Evolutionary conservation across 176 grass and related monocot genomes (phyloP).

Genomic region (Alloteropsis semialata): DNA sequence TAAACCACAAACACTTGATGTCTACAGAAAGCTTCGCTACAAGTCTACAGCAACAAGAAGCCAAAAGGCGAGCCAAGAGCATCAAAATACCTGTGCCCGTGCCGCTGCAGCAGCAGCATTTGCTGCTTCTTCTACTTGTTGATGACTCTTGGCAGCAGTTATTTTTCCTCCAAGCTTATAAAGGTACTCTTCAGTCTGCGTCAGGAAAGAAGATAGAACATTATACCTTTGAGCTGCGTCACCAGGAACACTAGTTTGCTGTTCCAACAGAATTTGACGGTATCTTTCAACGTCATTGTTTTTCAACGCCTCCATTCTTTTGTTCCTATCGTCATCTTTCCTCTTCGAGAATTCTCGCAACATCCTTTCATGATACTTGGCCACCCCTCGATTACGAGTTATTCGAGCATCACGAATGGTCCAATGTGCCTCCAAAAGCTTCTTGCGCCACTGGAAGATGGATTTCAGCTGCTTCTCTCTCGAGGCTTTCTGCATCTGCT

Average conservation of each 20-base stretch:
- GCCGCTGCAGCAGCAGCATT: constrained; percentile 67
- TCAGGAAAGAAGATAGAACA: constrained; percentile 96
- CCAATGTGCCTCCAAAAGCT: constrained; percentile 95
- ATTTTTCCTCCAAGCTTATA: constrained; percentile 98
- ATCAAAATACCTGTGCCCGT: constrained; percentile 76
- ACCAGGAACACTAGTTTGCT: constrained; percentile 87
- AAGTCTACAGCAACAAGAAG: background rate
- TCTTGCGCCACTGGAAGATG: constrained; percentile 93
- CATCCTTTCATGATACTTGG: constrained; percentile 99
- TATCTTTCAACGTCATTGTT: constrained; percentile 99
- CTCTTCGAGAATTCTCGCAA: constrained; percentile 92
- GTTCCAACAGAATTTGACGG: constrained; percentile 90
- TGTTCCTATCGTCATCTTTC: constrained; percentile 92
- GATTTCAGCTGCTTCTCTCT: constrained; percentile 96
- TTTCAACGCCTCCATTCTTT: constrained; percentile 99
- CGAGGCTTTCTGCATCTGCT: constrained; percentile 71
- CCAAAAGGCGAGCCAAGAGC: background rate
- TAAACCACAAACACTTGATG: background rate
- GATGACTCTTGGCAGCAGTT: constrained; percentile 80
- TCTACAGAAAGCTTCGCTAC: background rate
- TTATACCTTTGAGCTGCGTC: constrained; percentile 90
- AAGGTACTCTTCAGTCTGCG: constrained; percentile 97
- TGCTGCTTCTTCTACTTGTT: constrained; percentile 94
- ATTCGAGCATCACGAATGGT: constrained; percentile 95
- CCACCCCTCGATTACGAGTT: constrained; percentile 84